phyloP scores from a whole-genome alignment of 148 eudicot genomes.

The Chenopodium album region DNA sequence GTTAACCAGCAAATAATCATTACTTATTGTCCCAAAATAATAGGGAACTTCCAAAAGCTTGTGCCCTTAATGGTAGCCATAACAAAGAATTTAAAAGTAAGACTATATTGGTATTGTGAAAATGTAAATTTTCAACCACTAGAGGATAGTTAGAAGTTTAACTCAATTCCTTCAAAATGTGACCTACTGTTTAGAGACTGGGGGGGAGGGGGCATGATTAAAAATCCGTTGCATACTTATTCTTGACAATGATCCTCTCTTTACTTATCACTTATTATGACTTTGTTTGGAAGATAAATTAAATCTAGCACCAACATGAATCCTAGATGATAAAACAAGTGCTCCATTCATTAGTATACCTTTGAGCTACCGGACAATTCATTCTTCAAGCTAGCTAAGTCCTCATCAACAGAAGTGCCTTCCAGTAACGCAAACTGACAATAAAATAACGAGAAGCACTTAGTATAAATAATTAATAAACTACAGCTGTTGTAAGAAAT shows the following conservation, averaged over 20 bases:
- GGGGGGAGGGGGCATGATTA: no score
- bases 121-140: neutral
- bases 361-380: conserved; percentile 69
- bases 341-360: conserved; percentile 41
- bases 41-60: no score
- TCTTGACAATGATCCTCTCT: neutral
- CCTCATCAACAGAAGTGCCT: conserved; percentile 89
- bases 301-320: neutral
- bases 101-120: no score
- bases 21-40: neutral
- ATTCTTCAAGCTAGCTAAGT: conserved; percentile 72
- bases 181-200: no score
- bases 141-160: neutral
- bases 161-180: neutral
- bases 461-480: neutral
- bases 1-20: neutral
- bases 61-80: no score
- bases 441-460: conserved; percentile 12
- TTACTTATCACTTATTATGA: neutral
- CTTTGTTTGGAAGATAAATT: neutral
- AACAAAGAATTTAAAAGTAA: no score
- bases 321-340: neutral
- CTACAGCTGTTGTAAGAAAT: neutral
- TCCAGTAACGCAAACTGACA: conserved; percentile 89
- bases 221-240: no score